These are phyloP conservation scores for Byssothecium circinans DNA, from an alignment of 2,329 filamentous ascomycete genomes.

Conservation along the genomic window DNA sequence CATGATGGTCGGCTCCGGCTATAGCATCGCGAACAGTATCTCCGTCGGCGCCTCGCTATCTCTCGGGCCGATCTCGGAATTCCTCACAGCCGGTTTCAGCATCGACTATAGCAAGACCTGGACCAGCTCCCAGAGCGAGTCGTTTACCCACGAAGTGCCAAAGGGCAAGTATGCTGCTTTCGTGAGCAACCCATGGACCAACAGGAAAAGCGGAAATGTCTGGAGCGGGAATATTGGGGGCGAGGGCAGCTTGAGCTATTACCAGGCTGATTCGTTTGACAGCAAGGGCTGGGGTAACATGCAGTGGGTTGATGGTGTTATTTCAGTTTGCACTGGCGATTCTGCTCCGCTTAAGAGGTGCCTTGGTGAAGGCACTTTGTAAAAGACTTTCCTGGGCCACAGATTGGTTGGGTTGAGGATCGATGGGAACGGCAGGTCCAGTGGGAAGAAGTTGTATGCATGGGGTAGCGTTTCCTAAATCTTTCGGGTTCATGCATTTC, in stretches of 20 bases:
- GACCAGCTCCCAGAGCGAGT: conserved; percentile 36
- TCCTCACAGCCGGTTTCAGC: conserved; percentile 25
- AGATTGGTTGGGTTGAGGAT: too few relatives aligned
- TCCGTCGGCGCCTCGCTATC: conserved; percentile 19
- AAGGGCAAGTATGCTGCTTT: conserved; percentile 44
- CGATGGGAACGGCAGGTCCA: too few relatives aligned
- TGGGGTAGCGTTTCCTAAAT: too few relatives aligned
- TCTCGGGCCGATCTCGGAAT: conserved; percentile 27
- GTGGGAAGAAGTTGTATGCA: too few relatives aligned
- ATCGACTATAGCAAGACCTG: conserved; percentile 37
- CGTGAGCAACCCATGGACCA: conserved; percentile 44
- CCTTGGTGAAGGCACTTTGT: conserved; percentile 39
- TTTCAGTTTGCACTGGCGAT: conserved; percentile 43
- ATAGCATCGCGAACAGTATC: conserved; percentile 39
- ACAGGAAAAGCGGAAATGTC: conserved; percentile 39
- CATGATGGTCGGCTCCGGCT: conserved; percentile 40
- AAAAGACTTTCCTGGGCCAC: too few relatives aligned
- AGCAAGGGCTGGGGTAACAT: conserved; percentile 37
- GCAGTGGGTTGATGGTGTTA: conserved; percentile 47
- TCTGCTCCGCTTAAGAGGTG: conserved; percentile 44
- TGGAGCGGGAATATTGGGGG: conserved; percentile 41
- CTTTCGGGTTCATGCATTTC: too few relatives aligned
- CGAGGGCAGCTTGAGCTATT: conserved; percentile 24
- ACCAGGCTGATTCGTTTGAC: conserved; percentile 41
- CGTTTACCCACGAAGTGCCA: conserved; percentile 39